A percentile compares a stretch with the other conserved stretches of the same genome.
These are phyloP conservation scores for Beauveria varroae DNA, from an alignment of 2,329 filamentous ascomycete genomes.

Conservation along the genomic window DNA sequence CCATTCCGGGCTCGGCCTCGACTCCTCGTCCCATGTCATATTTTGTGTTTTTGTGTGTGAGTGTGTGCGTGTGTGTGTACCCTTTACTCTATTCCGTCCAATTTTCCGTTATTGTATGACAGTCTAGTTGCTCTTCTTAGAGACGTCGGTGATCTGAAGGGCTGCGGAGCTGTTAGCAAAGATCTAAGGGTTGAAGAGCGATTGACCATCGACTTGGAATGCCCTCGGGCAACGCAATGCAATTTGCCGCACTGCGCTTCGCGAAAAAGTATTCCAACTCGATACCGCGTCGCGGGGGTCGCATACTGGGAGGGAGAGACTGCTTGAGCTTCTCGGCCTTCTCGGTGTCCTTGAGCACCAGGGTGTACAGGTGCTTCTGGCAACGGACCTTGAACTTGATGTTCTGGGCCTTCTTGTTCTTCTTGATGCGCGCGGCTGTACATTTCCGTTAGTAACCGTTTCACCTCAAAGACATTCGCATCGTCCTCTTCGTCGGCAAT, in stretches of 20 bases:
- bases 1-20: constrained; percentile 15
- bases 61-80: background rate
- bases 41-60: background rate
- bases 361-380: constrained; percentile 92
- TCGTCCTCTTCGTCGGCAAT: background rate
- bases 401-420: constrained; percentile 81
- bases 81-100: constrained; percentile 3
- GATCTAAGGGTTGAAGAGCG: constrained; percentile 1
- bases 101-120: constrained; percentile 18
- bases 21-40: constrained; percentile 7
- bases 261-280: background rate
- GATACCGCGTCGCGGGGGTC: background rate
- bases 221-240: background rate
- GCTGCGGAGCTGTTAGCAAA: constrained; percentile 25
- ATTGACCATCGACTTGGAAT: background rate
- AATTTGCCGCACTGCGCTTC: background rate
- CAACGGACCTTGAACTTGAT: constrained; percentile 99
- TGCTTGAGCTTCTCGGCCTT: constrained; percentile 99
- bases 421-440: constrained; percentile 86
- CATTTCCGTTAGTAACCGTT: constrained; percentile 4
- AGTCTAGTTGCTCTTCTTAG: constrained; percentile 42
- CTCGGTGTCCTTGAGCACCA: constrained; percentile 95
- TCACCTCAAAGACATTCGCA: background rate
- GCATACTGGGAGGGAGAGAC: constrained; percentile 91
- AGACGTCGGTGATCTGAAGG: constrained; percentile 46